Percentiles rank a stretch among this genome's conserved stretches.
Evolutionary conservation across 169 alveolate genomes (phyloP).

Genomic region (Plasmodium yoelii): DNA sequence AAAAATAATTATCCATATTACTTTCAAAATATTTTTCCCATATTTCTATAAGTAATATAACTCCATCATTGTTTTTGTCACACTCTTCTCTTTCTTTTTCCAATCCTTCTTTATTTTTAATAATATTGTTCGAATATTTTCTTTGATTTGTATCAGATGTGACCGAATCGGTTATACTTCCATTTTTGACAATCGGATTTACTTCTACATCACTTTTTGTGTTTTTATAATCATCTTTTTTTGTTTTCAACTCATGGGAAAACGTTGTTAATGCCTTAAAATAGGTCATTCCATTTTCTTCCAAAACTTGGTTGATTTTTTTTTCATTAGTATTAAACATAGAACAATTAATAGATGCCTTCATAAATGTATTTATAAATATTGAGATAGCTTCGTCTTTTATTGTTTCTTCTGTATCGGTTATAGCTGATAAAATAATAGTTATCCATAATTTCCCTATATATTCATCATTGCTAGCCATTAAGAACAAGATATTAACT

Average conservation of each 20-base stretch:
- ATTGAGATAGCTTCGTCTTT: slow-evolving; percentile 56
- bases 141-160: neutral
- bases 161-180: neutral
- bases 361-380: slow-evolving; percentile 54
- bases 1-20: slow-evolving; percentile 20
- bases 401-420: slow-evolving; percentile 62
- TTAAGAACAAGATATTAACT: slow-evolving; percentile 49
- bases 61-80: slow-evolving; percentile 54
- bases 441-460: slow-evolving; percentile 56
- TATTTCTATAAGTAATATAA: slow-evolving; percentile 18
- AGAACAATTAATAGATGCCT: slow-evolving; percentile 37
- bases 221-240: neutral
- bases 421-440: slow-evolving; percentile 35
- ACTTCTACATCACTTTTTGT: neutral
- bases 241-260: neutral
- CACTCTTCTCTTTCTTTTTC: slow-evolving; percentile 28
- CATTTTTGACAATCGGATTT: neutral
- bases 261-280: slow-evolving; percentile 8
- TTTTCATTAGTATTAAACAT: slow-evolving; percentile 46
- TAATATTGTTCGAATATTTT: neutral
- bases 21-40: slow-evolving; percentile 31
- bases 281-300: slow-evolving; percentile 30
- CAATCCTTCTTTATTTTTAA: neutral
- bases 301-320: slow-evolving; percentile 26
- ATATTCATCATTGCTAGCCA: slow-evolving; percentile 19